Percentiles rank a stretch among this genome's conserved stretches.
phyloP scores from a whole-genome alignment of 139 green algal species.

The Chlamydomonas applanata region DNA sequence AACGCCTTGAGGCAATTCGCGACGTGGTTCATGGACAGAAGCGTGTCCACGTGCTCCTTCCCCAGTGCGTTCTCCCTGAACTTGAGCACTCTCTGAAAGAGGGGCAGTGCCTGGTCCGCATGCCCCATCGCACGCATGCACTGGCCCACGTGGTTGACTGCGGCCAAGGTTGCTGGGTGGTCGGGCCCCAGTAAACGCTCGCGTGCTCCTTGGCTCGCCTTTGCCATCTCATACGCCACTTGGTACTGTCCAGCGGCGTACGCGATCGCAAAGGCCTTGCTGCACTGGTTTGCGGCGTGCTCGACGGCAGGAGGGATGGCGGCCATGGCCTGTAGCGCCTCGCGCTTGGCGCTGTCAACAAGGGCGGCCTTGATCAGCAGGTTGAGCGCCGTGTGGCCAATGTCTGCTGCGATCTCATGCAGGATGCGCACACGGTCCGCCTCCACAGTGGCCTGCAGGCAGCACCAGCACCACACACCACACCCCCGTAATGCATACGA shows the following conservation, averaged over 20 bases:
- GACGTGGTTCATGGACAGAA: not conserved
- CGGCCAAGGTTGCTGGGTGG: slow-evolving; percentile 12
- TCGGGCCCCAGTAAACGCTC: slow-evolving; percentile 8
- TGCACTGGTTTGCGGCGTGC: too few species aligned
- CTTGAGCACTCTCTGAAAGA: slow-evolving; percentile 2
- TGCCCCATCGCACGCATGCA: not conserved
- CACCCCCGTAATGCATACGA: too few species aligned
- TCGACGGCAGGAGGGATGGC: not conserved
- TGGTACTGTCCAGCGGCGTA: too few species aligned
- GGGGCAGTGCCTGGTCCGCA: slow-evolving; percentile 7
- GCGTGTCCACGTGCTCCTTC: slow-evolving; percentile 1
- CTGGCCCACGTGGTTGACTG: slow-evolving; percentile 15
- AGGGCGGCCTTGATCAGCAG: slow-evolving; percentile 9
- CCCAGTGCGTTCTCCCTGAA: not conserved
- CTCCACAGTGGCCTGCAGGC: not conserved
- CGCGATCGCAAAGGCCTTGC: too few species aligned
- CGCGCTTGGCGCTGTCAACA: not conserved
- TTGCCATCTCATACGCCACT: too few species aligned
- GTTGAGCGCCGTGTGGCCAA: slow-evolving; percentile 6
- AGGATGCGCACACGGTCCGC: slow-evolving; percentile 9
- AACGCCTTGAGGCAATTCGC: not conserved
- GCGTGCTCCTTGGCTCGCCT: not conserved
- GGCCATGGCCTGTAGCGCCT: not conserved
- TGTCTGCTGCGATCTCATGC: not conserved
- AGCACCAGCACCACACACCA: too few species aligned